phyloP scores from a whole-genome alignment of 352 stramenopile species.

The Globisporangium recalcitrans region DNA sequence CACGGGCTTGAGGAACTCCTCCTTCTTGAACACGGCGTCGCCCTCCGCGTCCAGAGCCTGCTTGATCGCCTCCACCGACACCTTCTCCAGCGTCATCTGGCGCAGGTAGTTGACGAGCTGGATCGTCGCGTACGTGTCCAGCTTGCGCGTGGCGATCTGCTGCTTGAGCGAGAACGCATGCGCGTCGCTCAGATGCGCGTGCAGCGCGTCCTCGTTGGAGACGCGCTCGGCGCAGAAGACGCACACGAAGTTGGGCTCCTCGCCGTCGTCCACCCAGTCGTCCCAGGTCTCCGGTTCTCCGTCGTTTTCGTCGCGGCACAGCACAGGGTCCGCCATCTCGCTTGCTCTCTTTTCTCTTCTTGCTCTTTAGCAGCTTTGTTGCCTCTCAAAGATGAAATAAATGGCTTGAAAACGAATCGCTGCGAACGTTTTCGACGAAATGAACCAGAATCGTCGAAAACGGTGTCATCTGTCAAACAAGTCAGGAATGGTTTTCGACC shows the following conservation, averaged over 20 bases:
- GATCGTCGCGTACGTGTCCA: slow-evolving; percentile 80
- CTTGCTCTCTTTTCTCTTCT: neutral
- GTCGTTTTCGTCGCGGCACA: slow-evolving; percentile 24
- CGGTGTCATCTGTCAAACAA: too few species aligned
- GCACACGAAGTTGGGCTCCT: slow-evolving; percentile 46
- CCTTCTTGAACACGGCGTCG: slow-evolving; percentile 45
- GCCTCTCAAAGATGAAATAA: slow-evolving; percentile 1
- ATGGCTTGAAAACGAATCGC: slow-evolving; percentile 14
- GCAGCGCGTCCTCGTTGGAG: slow-evolving; percentile 40
- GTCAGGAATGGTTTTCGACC: too few species aligned
- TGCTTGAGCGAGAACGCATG: slow-evolving; percentile 64
- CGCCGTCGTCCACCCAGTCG: slow-evolving; percentile 77
- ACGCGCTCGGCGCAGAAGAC: slow-evolving; percentile 64
- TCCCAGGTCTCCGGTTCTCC: slow-evolving; percentile 67
- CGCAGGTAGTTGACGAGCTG: slow-evolving; percentile 77
- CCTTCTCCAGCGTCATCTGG: slow-evolving; percentile 34
- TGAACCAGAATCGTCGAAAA: too few species aligned
- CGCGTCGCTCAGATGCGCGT: slow-evolving; percentile 44
- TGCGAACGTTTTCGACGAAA: slow-evolving; percentile 4
- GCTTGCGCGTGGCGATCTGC: slow-evolving; percentile 39
- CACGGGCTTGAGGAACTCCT: slow-evolving; percentile 74
- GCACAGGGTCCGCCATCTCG: slow-evolving; percentile 11
- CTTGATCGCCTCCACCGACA: slow-evolving; percentile 34
- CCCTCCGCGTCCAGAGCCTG: slow-evolving; percentile 42
- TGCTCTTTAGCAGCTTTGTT: neutral